Evolutionary conservation across 768 basidiomycete genomes (phyloP).

Genomic region (Lepiota subincarnata): DNA sequence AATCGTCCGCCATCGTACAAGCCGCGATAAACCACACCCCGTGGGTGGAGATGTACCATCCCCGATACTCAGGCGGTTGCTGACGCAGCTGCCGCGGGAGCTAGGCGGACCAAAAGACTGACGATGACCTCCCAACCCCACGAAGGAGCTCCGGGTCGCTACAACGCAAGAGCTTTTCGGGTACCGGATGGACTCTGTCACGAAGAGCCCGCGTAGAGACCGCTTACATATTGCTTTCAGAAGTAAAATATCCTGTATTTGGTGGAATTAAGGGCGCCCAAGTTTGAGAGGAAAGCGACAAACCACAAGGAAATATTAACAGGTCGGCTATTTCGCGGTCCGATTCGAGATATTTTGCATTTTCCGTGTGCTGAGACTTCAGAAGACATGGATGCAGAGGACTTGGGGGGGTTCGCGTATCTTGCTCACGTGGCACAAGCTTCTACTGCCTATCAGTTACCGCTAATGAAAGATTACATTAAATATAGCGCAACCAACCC

Average conservation of each 20-base stretch:
- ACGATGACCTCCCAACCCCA: slow-evolving; percentile 85
- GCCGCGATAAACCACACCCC: slow-evolving; percentile 31
- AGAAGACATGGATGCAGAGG: neutral
- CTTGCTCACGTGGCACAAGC: neutral
- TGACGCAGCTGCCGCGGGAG: neutral
- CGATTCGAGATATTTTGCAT: slow-evolving; percentile 23
- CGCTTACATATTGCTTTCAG: slow-evolving; percentile 29
- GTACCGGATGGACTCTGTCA: slow-evolving; percentile 55
- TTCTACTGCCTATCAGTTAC: no score
- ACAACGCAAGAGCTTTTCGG: slow-evolving; percentile 94
- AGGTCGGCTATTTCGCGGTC: slow-evolving; percentile 21
- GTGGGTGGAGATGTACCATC: slow-evolving; percentile 22
- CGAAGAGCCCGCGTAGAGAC: slow-evolving; percentile 19
- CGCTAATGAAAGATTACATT: neutral
- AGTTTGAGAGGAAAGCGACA: slow-evolving; percentile 10
- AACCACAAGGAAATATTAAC: slow-evolving; percentile 33
- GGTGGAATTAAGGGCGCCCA: neutral
- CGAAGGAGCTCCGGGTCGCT: slow-evolving; percentile 96
- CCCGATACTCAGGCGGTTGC: slow-evolving; percentile 3
- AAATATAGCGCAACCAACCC: neutral
- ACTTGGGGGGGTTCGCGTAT: neutral
- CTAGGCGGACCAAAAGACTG: slow-evolving; percentile 79
- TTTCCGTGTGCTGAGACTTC: slow-evolving; percentile 4
- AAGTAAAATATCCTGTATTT: slow-evolving; percentile 38
- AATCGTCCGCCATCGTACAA: slow-evolving; percentile 32